Evolutionary conservation across 2,329 filamentous ascomycete species (phyloP).

Genomic region (Claviceps sp.): DNA sequence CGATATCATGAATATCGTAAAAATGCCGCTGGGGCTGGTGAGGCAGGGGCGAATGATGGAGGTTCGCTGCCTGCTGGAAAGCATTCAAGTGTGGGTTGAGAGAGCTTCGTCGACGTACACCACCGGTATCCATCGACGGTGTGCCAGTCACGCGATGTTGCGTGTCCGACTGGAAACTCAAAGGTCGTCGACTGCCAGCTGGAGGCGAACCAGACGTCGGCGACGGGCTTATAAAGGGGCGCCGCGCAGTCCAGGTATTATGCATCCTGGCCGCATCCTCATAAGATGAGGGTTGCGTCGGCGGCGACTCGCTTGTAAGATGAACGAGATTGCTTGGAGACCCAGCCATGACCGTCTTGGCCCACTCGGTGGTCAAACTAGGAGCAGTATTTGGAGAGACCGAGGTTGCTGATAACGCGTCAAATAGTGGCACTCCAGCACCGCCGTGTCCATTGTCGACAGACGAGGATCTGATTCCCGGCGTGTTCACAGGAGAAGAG

Average conservation of each 20-base stretch:
- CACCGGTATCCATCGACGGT: conserved; percentile 22
- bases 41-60: conserved; percentile 49
- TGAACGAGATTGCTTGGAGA: conserved; percentile 42
- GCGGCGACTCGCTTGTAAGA: conserved; percentile 37
- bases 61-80: conserved; percentile 26
- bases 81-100: conserved; percentile 35
- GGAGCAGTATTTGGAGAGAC: conserved; percentile 34
- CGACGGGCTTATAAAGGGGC: conserved; percentile 30
- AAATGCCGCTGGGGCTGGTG: conserved; percentile 68
- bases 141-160: conserved; percentile 29
- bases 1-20: conserved; percentile 61
- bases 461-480: conserved; percentile 29
- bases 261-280: conserved; percentile 31
- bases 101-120: conserved; percentile 30
- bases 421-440: conserved; percentile 30
- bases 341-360: conserved; percentile 26
- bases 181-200: conserved; percentile 26
- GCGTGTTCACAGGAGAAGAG: conserved; percentile 30
- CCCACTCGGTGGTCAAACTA: conserved; percentile 34
- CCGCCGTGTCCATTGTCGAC: conserved; percentile 29
- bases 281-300: conserved; percentile 38
- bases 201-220: conserved; percentile 29
- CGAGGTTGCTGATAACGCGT: conserved; percentile 35
- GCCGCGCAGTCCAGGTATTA: conserved; percentile 32
- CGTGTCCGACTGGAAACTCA: conserved; percentile 42